Evolutionary conservation across 805 yeast species (phyloP).

Genomic region (Wickerhamomyces sydowiorum): DNA sequence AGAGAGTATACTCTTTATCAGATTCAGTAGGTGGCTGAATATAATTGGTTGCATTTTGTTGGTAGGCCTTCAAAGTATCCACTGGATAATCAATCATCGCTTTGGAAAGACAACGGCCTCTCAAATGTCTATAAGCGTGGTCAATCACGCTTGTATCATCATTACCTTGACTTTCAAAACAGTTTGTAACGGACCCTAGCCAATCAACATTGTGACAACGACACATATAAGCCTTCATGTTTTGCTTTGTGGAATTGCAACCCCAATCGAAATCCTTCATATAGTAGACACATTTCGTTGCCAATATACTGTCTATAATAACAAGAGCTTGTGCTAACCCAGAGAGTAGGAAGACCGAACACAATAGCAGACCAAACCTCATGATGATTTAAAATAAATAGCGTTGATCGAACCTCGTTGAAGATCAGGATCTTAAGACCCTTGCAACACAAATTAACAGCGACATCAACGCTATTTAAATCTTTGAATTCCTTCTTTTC

Average conservation of each 20-base stretch:
- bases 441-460: too few relatives aligned
- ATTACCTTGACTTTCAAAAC: conserved; percentile 29
- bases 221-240: conserved; percentile 30
- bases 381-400: too few relatives aligned
- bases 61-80: conserved; percentile 27
- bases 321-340: conserved; percentile 7
- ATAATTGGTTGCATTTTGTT: conserved; percentile 30
- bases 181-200: conserved; percentile 38
- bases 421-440: too few relatives aligned
- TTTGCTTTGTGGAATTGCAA: conserved; percentile 29
- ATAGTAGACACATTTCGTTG: conserved; percentile 37
- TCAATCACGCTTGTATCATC: conserved; percentile 22
- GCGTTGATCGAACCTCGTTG: not conserved
- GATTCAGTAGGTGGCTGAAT: conserved; percentile 23
- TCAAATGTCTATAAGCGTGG: conserved; percentile 36
- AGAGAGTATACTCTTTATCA: conserved; percentile 20
- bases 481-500: too few relatives aligned
- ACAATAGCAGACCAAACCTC: too few relatives aligned
- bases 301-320: conserved; percentile 31
- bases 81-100: conserved; percentile 29
- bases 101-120: conserved; percentile 29
- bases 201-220: conserved; percentile 37
- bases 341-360: not conserved
- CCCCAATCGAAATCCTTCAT: conserved; percentile 37
- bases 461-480: too few relatives aligned